Evolutionary conservation across 768 basidiomycete genomes (phyloP), one percentile per base, ranked within the genome.

Genomic region (Hemileccinum rubropunctum): DNA sequence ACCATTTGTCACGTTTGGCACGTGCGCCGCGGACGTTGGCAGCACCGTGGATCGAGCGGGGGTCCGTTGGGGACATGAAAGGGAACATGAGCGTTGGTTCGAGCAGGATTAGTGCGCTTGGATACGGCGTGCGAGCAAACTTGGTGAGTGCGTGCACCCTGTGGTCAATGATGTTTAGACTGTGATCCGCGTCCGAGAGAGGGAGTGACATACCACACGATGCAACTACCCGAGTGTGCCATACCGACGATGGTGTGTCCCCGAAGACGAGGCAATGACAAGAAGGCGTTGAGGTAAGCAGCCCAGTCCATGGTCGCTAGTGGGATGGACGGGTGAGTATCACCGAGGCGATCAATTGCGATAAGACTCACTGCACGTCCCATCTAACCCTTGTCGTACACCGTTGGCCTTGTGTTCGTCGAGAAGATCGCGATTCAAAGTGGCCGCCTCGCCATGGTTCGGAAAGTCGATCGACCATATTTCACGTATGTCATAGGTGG

Each of bases 401-500:
- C 48, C 46, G 1, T 42, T 46, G 7, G 42, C 44, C 47, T 69
- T 68, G 39, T 58, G 42, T 36, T 56, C 50, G 20, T 66, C 58
- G 26, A 68, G 60, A 17, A 58, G 38, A 40, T 26, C 32, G 15
- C 68, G 66, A 41, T 71, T 71, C n/a, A 67, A 40, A 6, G 47
- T 45, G 13, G 70, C 70, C 10, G 70, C 55, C 43, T 72, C 61
- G 6, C 71, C 70, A 28, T 71, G 70, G 44, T 71, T 71, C 1
- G 68, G 71, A 47, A 69, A 58, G 44, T 71, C 70, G 3, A 71
- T 52, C 3, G 64, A 59, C 69, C 69, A 70, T 47, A 71, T 60
- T 39, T 70, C 69, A 3, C 60, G 57, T 17, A 70, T 59, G 23
- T 47, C 53, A 30, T 58, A 63, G 3, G 54, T 47, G 4, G 55